Conservation (phyloP, 2,329 filamentous ascomycete species). For the Trichoderma pleuroti region DNA sequence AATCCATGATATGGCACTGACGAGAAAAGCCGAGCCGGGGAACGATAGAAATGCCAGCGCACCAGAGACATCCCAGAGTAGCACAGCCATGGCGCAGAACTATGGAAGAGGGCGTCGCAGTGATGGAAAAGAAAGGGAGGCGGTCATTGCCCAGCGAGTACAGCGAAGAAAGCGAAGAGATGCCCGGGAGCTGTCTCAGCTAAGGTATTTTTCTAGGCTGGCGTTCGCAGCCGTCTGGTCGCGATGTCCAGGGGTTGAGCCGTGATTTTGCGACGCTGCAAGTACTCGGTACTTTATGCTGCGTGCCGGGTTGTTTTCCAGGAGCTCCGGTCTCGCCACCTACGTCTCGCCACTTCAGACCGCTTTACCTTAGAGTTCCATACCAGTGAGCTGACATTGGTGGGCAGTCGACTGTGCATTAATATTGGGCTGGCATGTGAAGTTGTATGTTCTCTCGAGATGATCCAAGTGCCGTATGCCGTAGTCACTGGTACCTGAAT, state of each 20-base stretch:
- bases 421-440: background rate
- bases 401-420: background rate
- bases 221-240: background rate
- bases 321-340: slow-evolving; percentile 3
- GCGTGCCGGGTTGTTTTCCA: background rate
- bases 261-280: background rate
- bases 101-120: background rate
- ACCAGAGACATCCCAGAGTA: slow-evolving; percentile 24
- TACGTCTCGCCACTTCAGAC: background rate
- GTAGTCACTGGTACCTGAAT: background rate
- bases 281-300: slow-evolving; percentile 3
- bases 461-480: background rate
- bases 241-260: slow-evolving; percentile 4
- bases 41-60: slow-evolving; percentile 26
- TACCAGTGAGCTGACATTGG: background rate
- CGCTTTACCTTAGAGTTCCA: background rate
- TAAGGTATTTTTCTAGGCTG: background rate
- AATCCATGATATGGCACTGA: slow-evolving; percentile 37
- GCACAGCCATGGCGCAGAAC: slow-evolving; percentile 25
- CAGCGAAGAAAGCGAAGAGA: background rate
- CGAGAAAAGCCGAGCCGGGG: slow-evolving; percentile 32
- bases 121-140: background rate
- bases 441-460: background rate
- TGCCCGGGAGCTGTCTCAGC: slow-evolving; percentile 10
- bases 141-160: background rate